phyloP scores from a whole-genome alignment of 805 yeast genomes.

The Schwanniomyces yamadae region DNA sequence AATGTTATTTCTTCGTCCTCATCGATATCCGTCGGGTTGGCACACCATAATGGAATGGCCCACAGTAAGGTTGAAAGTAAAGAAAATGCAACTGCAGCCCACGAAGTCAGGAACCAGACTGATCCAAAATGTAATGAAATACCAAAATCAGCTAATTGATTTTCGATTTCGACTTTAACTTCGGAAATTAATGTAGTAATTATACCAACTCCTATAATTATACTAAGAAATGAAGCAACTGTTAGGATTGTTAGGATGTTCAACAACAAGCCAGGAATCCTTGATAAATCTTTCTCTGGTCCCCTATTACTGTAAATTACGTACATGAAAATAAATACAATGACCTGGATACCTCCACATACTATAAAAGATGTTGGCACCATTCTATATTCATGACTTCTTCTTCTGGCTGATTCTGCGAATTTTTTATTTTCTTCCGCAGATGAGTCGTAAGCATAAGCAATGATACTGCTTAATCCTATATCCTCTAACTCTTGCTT shows the following conservation, averaged over 20 bases:
- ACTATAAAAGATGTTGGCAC: slow-evolving; percentile 29
- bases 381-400: slow-evolving; percentile 17
- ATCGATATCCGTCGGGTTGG: slow-evolving; percentile 41
- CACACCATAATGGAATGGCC: slow-evolving; percentile 50
- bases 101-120: slow-evolving; percentile 40
- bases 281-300: slow-evolving; percentile 28
- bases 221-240: slow-evolving; percentile 29
- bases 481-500: slow-evolving; percentile 35
- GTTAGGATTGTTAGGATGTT: slow-evolving; percentile 39
- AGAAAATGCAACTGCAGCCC: slow-evolving; percentile 31
- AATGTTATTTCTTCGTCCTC: slow-evolving; percentile 16
- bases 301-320: slow-evolving; percentile 39
- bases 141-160: slow-evolving; percentile 47
- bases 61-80: slow-evolving; percentile 30
- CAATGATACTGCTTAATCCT: slow-evolving; percentile 44
- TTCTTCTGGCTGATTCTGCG: slow-evolving; percentile 10
- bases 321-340: slow-evolving; percentile 27
- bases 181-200: slow-evolving; percentile 25
- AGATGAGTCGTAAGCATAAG: slow-evolving; percentile 44
- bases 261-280: slow-evolving; percentile 28
- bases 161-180: slow-evolving; percentile 24
- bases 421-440: slow-evolving; percentile 8
- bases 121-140: slow-evolving; percentile 42
- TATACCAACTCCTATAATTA: slow-evolving; percentile 27
- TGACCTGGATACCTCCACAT: slow-evolving; percentile 25